Base-by-base conservation (phyloP, 2,329 filamentous ascomycete genomes). In the Emergomyces africanus region DNA sequence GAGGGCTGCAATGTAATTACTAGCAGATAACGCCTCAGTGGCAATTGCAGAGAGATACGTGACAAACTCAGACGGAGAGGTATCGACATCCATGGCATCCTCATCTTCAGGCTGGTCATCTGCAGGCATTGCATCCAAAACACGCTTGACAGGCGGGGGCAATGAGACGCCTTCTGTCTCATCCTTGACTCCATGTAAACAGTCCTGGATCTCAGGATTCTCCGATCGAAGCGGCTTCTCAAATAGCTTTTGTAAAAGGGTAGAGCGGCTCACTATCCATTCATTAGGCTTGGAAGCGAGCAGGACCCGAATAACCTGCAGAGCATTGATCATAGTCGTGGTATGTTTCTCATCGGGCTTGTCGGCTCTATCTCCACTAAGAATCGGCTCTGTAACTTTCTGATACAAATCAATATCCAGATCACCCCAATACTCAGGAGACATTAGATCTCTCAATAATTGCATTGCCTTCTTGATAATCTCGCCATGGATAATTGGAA, bases 191-290 rank as follows among this genome's bases (percentile, higher is more conserved):
- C 85, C 80, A 72, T 97, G 89, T 37, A 97, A 76, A 68, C 89
- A 96, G 68, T 97, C 92, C 67, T 99, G 95, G 9, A 99, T 84
- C 69, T 99, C 94, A 0, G 90, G 83, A 64, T 91, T 88, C 64
- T 97, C 92, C 2, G 86, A 92, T 66, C 88, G 89, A 58, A 99
- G 76, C 14, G 88, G 84, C 75, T 95, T 96, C 63, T 96, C 91
- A 15, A 97, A 75, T 14, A 97, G 83, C 69, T 90, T 95, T 71
- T 96, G 90, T 33, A 97, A 80, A 33, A 84, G 78, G 0, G 86
- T 74, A 66, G 95, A 81, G 64, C 90, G 89, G 66, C 84, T 84
- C 57, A 90, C 75, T 42, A 97, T 86, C 94, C 94, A 99, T 2
- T 96, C 89, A 67, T 96, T 86, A 0, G 88, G 79, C 72, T 96